A percentile compares a stretch with the other conserved stretches of the same genome.
These are phyloP conservation scores for Penicillium fimorum DNA, from an alignment of 495 filamentous ascomycete genomes.

Conservation along the genomic window DNA sequence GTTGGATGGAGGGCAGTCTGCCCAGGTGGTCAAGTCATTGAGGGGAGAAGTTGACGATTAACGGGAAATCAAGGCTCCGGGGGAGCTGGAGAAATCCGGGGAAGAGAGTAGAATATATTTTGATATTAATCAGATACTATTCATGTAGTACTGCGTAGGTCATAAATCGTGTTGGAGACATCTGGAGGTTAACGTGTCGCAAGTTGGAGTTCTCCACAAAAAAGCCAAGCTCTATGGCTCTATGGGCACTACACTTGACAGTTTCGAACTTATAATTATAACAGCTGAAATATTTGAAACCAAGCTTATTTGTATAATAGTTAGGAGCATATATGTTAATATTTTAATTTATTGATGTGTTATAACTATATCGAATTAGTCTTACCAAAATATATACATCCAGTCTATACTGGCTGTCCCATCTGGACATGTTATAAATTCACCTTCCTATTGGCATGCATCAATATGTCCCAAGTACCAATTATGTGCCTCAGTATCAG, in stretches of 20 bases:
- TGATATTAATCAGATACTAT: neutral
- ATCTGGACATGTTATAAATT: neutral
- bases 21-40: constrained; percentile 15
- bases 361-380: neutral
- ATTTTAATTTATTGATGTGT: neutral
- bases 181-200: neutral
- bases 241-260: neutral
- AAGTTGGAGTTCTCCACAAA: neutral
- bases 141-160: neutral
- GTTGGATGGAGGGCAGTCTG: constrained; percentile 15
- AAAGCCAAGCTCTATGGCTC: neutral
- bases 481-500: constrained; percentile 15
- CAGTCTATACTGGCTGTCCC: neutral
- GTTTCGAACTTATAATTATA: neutral
- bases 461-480: constrained; percentile 27
- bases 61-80: neutral
- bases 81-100: constrained; percentile 4
- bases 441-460: constrained; percentile 16
- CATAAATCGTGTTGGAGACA: neutral
- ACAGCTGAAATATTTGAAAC: neutral
- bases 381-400: neutral
- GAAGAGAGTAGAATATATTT: neutral
- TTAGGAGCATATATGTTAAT: neutral
- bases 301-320: neutral
- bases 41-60: neutral